Evolutionary conservation across 2,329 filamentous ascomycete species (phyloP), one percentile per base, ranked within the genome.

Genomic region (Calonectria hongkongensis): DNA sequence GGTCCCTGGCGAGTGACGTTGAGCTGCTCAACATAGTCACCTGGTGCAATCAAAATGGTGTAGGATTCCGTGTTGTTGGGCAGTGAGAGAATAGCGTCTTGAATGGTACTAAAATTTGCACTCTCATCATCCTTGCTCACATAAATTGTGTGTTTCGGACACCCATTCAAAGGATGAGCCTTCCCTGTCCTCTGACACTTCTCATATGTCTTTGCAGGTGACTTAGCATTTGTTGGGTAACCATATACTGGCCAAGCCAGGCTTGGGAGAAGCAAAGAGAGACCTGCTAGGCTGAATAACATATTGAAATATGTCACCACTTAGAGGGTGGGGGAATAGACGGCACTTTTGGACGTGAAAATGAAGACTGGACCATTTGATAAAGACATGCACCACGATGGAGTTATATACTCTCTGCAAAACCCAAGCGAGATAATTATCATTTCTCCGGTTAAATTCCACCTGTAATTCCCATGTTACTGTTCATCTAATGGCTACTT

Each of bases 1-100:
- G 92, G 91, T 0, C 89, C 91, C 2, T 84, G 81, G 1, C 92
- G 90, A 4, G 92, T 93, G 72, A 93, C 86, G 75, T 94, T 94
- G 73, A 94, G 82, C 81, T 92, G 91, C 78, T 93, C 92, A 1
- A 84, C 89, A 77, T 93, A 93, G 72, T 86, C 87, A 0, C 92
- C 92, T 0, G 90, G 86, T 0, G 88, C 87, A 56, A 93, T 88
- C 15, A 93, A 86, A 75, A 94, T 92, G 21, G 76, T 70, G 0
- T 73, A 72, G 9, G 75, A 43, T 0, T 33, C 56, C 10, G 75
- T 79, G 18, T 76, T 79, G 43, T 86, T 82, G 0, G 83, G 81
- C 0, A 86, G 71, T 1, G 84, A 86, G 27, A 81, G 75, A 36
- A 87, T 86, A 10, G 86, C 86, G 33, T 81, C 79, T 73, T 86